A percentile compares a stretch with the other conserved stretches of the same genome.
These are phyloP conservation scores for Acacia melanoxylon DNA, from an alignment of 306 rosid genomes.

Conservation along the genomic window DNA sequence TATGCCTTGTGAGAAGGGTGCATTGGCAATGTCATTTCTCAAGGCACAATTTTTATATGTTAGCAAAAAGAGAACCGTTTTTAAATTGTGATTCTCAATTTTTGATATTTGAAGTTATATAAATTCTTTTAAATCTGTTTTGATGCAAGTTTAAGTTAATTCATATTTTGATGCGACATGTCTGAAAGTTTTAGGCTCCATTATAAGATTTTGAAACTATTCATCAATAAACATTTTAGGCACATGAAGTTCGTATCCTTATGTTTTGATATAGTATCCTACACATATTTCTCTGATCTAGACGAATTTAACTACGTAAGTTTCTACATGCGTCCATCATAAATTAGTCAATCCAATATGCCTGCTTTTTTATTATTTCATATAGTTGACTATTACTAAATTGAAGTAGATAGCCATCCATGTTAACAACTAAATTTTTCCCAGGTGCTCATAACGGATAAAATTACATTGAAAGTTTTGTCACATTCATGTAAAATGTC, in stretches of 20 bases:
- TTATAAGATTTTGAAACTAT: background rate
- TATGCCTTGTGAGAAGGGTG: background rate
- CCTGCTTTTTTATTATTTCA: background rate
- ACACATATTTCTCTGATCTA: background rate
- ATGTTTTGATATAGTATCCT: background rate
- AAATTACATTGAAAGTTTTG: constrained; percentile 93
- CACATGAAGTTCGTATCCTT: background rate
- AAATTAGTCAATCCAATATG: background rate
- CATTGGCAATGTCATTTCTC: background rate
- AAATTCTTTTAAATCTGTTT: background rate
- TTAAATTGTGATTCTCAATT: background rate
- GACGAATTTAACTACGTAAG: background rate
- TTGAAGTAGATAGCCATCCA: constrained; percentile 9
- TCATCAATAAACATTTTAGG: background rate
- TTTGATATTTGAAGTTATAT: background rate
- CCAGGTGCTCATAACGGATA: constrained; percentile 95
- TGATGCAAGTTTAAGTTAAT: background rate
- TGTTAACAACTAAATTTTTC: background rate
- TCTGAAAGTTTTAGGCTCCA: background rate
- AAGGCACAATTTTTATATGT: background rate
- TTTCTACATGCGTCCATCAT: background rate
- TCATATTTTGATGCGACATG: background rate
- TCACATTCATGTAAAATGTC: constrained; percentile 96
- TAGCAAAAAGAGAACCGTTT: background rate
- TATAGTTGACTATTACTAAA: background rate